Conservation (phyloP, 2,329 filamentous ascomycete species). For the Aspergillus piperis region DNA sequence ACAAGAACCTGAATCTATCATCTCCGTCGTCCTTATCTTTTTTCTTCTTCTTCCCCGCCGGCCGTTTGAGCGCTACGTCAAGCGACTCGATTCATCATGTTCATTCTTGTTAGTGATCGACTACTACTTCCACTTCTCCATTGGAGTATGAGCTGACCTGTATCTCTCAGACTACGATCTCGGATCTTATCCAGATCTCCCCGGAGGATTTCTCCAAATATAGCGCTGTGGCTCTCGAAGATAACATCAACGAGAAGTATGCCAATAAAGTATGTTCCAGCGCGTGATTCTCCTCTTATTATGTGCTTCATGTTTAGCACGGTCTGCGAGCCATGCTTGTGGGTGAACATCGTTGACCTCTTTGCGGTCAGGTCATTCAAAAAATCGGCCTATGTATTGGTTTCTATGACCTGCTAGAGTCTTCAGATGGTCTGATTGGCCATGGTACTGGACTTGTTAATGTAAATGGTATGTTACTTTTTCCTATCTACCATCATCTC, state of each 20-base stretch:
- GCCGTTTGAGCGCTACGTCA: background rate
- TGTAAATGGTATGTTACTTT: slow-evolving; percentile 70
- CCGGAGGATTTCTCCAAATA: slow-evolving; percentile 83
- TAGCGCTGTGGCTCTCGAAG: slow-evolving; percentile 82
- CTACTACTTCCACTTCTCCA: slow-evolving; percentile 5
- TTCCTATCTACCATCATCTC: too few relatives aligned
- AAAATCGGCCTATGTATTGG: slow-evolving; percentile 92
- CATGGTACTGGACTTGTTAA: slow-evolving; percentile 91
- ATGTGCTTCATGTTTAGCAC: background rate
- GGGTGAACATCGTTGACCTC: background rate
- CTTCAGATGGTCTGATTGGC: slow-evolving; percentile 90
- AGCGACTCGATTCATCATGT: slow-evolving; percentile 40
- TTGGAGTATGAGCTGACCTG: slow-evolving; percentile 14
- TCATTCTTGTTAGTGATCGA: slow-evolving; percentile 49
- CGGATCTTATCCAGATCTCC: slow-evolving; percentile 89
- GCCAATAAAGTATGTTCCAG: slow-evolving; percentile 72
- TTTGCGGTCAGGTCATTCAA: slow-evolving; percentile 69
- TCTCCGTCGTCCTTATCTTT: too few relatives aligned
- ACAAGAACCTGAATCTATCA: background rate
- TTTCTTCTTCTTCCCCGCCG: slow-evolving; percentile 3
- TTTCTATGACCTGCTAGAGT: slow-evolving; percentile 85
- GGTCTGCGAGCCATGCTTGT: background rate
- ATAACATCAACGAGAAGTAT: slow-evolving; percentile 97
- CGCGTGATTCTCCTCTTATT: background rate
- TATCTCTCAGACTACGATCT: slow-evolving; percentile 74